Evolutionary conservation across 2,329 filamentous ascomycete genomes (phyloP), one percentile per base, ranked within the genome.

Genomic region (Colletotrichum musae): DNA sequence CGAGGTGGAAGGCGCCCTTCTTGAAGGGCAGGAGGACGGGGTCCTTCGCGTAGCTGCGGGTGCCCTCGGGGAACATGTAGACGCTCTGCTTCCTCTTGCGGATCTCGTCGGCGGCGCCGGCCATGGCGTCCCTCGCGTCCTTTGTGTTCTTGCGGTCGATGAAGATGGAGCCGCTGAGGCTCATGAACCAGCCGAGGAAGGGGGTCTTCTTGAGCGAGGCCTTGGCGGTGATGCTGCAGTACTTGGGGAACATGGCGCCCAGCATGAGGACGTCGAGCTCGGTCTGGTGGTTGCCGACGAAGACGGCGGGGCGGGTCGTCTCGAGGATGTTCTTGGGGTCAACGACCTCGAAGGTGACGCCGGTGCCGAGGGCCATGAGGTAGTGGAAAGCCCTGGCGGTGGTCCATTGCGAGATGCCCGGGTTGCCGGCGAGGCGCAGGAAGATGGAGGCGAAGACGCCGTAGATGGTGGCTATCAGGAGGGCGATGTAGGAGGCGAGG

Each of bases 1-100:
- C 96, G 41, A 99, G 87, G 80, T 99, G 95, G 82, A 99, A 99
- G 54, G 95, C 96, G 69, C 96, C 96, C 86, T 99, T 99, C 84
- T 99, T 99, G 87, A 98, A 99, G n/a, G 94, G 93, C 63, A 98
- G 85, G 75, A 99, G 83, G 68, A 87, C 89, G 2, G 96, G 93
- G 63, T 95, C 91, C 75, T 92, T 89, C 66, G 93, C 88, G 83
- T 98, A 97, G 79, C 93, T 97, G 73, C 96, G 89, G 1, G 96
- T 99, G 58, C 96, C 96, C 83, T 99, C 96, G 68, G 93, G 92
- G 81, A 95, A 95, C 83, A 95, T 94, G 84, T 91, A 95, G 74
- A 95, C 93, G 80, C 88, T 93, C 84, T 95, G 93, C 72, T 84
- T 87, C 75, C 92, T 86, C 60, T 82, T 82, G 75, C 87, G 88